Evolutionary conservation across 306 rosid genomes (phyloP), one percentile per base, ranked within the genome.

Genomic region (Cicer arietinum): DNA sequence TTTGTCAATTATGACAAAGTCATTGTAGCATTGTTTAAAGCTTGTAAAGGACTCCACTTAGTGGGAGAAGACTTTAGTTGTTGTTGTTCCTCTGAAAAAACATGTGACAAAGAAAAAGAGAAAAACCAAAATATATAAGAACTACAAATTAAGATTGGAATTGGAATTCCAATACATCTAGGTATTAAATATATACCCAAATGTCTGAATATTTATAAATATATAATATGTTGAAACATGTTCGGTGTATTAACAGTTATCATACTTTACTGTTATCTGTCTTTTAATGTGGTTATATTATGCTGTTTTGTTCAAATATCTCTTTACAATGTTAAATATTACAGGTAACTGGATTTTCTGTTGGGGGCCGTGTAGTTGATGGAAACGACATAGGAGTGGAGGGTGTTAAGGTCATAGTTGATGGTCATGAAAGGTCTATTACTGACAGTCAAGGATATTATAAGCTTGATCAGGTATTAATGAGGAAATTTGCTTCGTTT

Each of bases 271-370:
- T 47, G 56, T 63, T 76, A 53, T 75, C 13, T 75, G 22, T 50
- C 30, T 62, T 48, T 47, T 47, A 10, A 46, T 73, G 37, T 59
- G 53, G n/a, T 68, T 76, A 59, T 80, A 62, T 50, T 37, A 35
- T 37, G 69, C 64, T 72, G 69, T 56, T 78, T 56, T 74, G 12
- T 51, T 70, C 42, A 50, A 45, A 17, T 69, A 68, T 73, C 59
- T 46, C 68, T 43, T 48, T 39, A 76, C 73, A 58, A 69, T 66
- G 65, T 54, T 61, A 51, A 77, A 67, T 80, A 79, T 84, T 50
- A 37, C 73, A 94, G 99, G 98, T 94, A 62, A 94, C 99, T 80
- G 99, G 99, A 76, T 94, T 94, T 87, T 94, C 99, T 83, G 85
- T 94, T 67, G 99, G 99, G 54, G 99, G 99, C 50, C 90, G 96